These are phyloP conservation scores for Calocera viscosa DNA, from an alignment of 768 basidiomycete species.

Conservation along the genomic window DNA sequence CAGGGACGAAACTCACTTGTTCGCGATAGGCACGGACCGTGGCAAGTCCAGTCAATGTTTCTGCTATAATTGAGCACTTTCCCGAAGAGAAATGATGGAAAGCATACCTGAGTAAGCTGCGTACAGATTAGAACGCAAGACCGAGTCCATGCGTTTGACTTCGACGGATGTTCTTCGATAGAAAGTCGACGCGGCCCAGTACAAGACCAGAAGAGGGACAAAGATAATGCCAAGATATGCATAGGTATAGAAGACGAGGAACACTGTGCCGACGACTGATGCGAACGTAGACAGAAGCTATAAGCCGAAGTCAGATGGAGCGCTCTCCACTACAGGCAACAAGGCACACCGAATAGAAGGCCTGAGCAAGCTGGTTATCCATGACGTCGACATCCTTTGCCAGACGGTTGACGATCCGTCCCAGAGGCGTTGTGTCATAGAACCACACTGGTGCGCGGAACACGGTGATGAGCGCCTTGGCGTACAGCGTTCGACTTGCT, in stretches of 20 bases:
- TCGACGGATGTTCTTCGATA: slow-evolving; percentile 30
- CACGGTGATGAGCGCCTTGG: slow-evolving; percentile 42
- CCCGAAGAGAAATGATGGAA: slow-evolving; percentile 26
- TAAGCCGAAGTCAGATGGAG: not conserved
- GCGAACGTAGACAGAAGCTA: not conserved
- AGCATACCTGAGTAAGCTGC: slow-evolving; percentile 28
- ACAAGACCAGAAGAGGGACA: slow-evolving; percentile 39
- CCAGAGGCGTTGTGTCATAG: slow-evolving; percentile 51
- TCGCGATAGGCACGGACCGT: slow-evolving; percentile 50
- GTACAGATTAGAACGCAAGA: slow-evolving; percentile 47
- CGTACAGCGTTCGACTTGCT: slow-evolving; percentile 40
- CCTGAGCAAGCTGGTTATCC: slow-evolving; percentile 22
- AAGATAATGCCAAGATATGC: slow-evolving; percentile 56
- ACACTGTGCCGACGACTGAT: slow-evolving; percentile 1
- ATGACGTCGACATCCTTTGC: slow-evolving; percentile 27
- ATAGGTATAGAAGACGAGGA: slow-evolving; percentile 35
- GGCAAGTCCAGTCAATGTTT: slow-evolving; percentile 49
- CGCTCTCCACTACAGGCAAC: not conserved
- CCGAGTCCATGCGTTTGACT: slow-evolving; percentile 47
- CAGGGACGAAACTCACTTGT: too few relatives aligned
- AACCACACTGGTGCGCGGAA: slow-evolving; percentile 51
- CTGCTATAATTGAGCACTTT: slow-evolving; percentile 24
- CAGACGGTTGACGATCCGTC: slow-evolving; percentile 25
- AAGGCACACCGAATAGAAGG: not conserved
- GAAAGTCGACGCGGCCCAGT: slow-evolving; percentile 42